Base-by-base conservation (phyloP, 2,329 filamentous ascomycete species). In the Ceratocystis ficicola region DNA sequence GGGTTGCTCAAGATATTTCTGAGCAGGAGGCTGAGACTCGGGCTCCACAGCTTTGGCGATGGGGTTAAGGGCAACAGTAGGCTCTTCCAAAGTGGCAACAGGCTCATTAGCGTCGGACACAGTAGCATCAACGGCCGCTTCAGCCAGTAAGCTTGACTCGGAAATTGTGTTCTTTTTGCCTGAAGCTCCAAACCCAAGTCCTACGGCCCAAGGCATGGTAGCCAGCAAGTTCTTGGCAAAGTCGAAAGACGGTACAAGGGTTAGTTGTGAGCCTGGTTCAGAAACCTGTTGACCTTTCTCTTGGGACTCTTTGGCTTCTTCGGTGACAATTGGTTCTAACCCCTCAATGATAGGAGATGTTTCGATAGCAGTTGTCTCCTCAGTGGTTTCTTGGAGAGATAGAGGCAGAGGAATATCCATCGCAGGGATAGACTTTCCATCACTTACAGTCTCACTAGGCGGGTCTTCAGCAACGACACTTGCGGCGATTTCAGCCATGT, bases 221-320 rank as follows among this genome's bases (percentile, higher is more conserved):
- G 60, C 50, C 17, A 66, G 46, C 6, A 66, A 50, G 5, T 44
- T 44, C n/a, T 64, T 5, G 20, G 61, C 65, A 25, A 63, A 62
- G 22, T 66, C 60, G 7, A 32, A 44, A 5, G 61, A 66, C 10
- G 65, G 61, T n/a, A 66, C 50, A 30, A 66, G 44, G 5, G 64
- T 28, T 44, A 6, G 10, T 22, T 64, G 36, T 20, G 22, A 48
- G 15, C 7, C 44, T n/a, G 25, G 2, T 15, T 50, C 20, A 22
- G 25, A n/a, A 28, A 2, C 25, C 10, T 15, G 52, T 12, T 30
- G 28, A 20, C 4, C 7, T 20, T 22, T 25, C 48, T 20, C 48
- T 57, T 32, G 52, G 20, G 52, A 1, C 52, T 22, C 22, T 2
- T 57, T 5, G 25, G 46, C 41, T 25, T 63, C 44, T 7, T 41